These are phyloP conservation scores for Barnettozyma salicaria DNA, from an alignment of 805 yeast species.

Conservation along the genomic window DNA sequence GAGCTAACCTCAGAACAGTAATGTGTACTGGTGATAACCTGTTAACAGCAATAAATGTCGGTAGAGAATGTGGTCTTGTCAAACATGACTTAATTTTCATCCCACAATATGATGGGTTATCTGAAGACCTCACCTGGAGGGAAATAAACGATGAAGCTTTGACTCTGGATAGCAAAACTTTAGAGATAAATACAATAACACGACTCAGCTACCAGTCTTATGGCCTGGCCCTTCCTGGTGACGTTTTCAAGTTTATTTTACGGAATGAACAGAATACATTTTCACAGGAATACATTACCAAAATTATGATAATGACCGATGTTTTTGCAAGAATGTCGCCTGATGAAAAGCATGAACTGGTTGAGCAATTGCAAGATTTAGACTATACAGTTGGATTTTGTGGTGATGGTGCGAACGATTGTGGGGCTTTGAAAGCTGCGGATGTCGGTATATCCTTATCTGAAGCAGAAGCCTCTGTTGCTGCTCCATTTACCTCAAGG, in stretches of 20 bases:
- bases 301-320: constrained; percentile 62
- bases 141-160: constrained; percentile 55
- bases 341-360: constrained; percentile 95
- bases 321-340: constrained; percentile 98
- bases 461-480: constrained; percentile 98
- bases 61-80: constrained; percentile 72
- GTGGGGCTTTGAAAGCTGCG: constrained; percentile 97
- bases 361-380: constrained; percentile 72
- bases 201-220: constrained; percentile 34
- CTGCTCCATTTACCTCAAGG: constrained; percentile 95
- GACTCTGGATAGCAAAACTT: constrained; percentile 57
- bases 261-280: constrained; percentile 29
- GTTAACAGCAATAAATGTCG: constrained; percentile 91
- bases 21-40: constrained; percentile 99
- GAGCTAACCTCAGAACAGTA: constrained; percentile 72
- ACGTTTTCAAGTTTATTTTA: constrained; percentile 73
- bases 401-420: constrained; percentile 99
- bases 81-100: constrained; percentile 46
- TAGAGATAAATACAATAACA: constrained; percentile 39
- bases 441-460: constrained; percentile 94
- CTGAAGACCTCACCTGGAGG: constrained; percentile 43
- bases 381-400: constrained; percentile 96
- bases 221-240: constrained; percentile 86
- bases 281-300: constrained; percentile 39
- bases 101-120: constrained; percentile 46